A percentile compares a stretch with the other conserved stretches of the same genome.
Evolutionary conservation across 306 rosid genomes (phyloP).

Genomic region (Pueraria montana): DNA sequence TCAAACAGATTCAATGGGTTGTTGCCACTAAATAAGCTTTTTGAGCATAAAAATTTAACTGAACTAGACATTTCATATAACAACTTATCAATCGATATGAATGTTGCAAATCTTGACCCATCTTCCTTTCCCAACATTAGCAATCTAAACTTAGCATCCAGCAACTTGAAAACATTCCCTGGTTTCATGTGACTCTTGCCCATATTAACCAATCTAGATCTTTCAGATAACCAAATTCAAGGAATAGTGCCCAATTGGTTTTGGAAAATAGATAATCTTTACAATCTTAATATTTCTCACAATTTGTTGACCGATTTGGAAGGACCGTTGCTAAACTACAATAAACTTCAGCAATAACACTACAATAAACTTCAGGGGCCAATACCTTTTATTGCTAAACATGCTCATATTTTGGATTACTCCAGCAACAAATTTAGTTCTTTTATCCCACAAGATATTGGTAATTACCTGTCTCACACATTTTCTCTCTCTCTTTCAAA

Average conservation of each 20-base stretch:
- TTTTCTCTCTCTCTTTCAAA: no score
- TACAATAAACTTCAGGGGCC: no score
- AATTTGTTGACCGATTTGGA: conserved; percentile 44
- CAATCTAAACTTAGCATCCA: conserved; percentile 48
- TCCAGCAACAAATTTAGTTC: no score
- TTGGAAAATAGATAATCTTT: conserved; percentile 48
- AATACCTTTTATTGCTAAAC: no score
- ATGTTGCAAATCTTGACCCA: fast-evolving
- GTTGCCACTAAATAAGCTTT: background rate
- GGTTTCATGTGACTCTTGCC: conserved; percentile 48
- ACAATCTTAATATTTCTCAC: conserved; percentile 37
- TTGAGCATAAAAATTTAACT: conserved; percentile 30
- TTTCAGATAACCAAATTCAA: conserved; percentile 29
- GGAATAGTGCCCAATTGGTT: conserved; percentile 61
- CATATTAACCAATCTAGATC: conserved; percentile 15
- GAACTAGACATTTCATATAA: conserved; percentile 63
- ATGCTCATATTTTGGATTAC: no score
- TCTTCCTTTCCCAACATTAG: conserved; percentile 16
- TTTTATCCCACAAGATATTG: no score
- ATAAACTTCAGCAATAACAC: no score
- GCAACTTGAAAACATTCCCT: conserved; percentile 48
- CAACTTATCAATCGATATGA: conserved; percentile 26
- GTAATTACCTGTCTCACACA: no score
- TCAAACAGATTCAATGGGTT: conserved; percentile 60
- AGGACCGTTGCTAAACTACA: conserved; percentile 21